Evolutionary conservation across 1,284 basidiomycete species (phyloP), one percentile per base, ranked within the genome.

Genomic region (Amylostereum chailletii): DNA sequence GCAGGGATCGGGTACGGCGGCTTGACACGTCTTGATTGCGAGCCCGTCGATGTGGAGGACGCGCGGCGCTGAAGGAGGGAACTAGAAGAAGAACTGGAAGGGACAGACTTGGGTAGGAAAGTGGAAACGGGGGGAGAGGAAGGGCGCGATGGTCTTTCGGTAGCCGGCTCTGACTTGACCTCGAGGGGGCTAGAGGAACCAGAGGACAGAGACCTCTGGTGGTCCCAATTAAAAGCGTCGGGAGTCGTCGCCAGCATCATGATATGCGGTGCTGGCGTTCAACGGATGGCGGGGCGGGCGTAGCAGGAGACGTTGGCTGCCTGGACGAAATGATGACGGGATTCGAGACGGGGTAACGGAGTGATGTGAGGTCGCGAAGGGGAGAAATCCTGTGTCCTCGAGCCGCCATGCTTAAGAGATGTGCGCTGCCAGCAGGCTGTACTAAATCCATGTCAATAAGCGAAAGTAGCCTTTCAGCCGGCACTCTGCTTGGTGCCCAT

Each of bases 231-330:
- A 60, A 62, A 64, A 50, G 59, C 41, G 46, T 55, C 47, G 47
- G 39, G 51, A 45, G 47, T 50, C 34, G 45, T 47, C 27, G 55
- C 54, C 44, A 57, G 59, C 71, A 72, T 71, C 49, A 53, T 49
- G 47, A 54, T 61, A 61, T 69, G 74, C 73, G 61, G 72, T 73
- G 74, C 69, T 65, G 59, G 63, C 64, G 63, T 62, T 59, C 54
- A 52, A 55, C 45, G 53, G 51, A 51, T 48, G 42, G 48, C 42
- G 53, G 51, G 53, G 53, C 43, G 47, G 53, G 42, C 47, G 52
- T 49, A 44, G 36, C 52, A 44, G 48, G 51, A 53, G 53, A 56
- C 51, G 47, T 52, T 57, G 60, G 61, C 64, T 65, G 58, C 62
- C 65, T 64, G 58, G 62, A 57, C 58, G 62, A 27, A 40, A 40